phyloP scores from a whole-genome alignment of 2,329 filamentous ascomycete genomes.

The Pyricularia pennisetigena region DNA sequence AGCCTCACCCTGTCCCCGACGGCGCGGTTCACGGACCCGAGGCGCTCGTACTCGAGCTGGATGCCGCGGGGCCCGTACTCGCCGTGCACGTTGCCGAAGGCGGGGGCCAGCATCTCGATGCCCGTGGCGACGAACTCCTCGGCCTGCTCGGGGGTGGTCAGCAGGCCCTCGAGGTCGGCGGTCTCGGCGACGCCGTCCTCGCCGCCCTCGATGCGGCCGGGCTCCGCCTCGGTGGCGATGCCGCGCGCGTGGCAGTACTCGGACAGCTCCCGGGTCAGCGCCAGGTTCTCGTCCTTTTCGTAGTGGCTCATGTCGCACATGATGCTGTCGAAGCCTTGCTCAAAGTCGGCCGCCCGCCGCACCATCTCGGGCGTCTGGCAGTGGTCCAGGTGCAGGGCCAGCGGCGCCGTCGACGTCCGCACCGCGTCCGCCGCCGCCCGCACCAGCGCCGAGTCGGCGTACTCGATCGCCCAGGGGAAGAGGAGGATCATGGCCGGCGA shows the following conservation, averaged over 20 bases:
- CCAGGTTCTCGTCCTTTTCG: conserved; percentile 57
- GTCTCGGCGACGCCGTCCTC: conserved; percentile 65
- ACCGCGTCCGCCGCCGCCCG: conserved; percentile 46
- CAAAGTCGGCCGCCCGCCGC: conserved; percentile 47
- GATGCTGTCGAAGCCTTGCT: conserved; percentile 56
- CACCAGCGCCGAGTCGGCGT: conserved; percentile 47
- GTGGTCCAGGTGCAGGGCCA: conserved; percentile 58
- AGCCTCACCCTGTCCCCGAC: conserved; percentile 35
- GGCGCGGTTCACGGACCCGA: conserved; percentile 30
- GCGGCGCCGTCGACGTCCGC: conserved; percentile 44
- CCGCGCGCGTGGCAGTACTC: conserved; percentile 53
- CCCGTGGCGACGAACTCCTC: conserved; percentile 61
- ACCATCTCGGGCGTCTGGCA: conserved; percentile 55
- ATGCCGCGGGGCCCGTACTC: conserved; percentile 59
- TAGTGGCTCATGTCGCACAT: conserved; percentile 68
- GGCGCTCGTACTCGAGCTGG: conserved; percentile 46
- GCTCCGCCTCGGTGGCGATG: conserved; percentile 60
- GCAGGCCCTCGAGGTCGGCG: conserved; percentile 30
- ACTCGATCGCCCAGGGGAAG: conserved; percentile 65
- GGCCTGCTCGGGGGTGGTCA: conserved; percentile 61
- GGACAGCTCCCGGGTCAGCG: conserved; percentile 49
- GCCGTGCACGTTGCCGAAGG: conserved; percentile 69
- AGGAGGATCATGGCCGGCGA: conserved; percentile 60
- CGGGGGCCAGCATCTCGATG: conserved; percentile 65
- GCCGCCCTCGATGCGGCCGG: conserved; percentile 43